phyloP scores from a whole-genome alignment of 768 basidiomycete genomes.

The Agrocybe chaxingu region DNA sequence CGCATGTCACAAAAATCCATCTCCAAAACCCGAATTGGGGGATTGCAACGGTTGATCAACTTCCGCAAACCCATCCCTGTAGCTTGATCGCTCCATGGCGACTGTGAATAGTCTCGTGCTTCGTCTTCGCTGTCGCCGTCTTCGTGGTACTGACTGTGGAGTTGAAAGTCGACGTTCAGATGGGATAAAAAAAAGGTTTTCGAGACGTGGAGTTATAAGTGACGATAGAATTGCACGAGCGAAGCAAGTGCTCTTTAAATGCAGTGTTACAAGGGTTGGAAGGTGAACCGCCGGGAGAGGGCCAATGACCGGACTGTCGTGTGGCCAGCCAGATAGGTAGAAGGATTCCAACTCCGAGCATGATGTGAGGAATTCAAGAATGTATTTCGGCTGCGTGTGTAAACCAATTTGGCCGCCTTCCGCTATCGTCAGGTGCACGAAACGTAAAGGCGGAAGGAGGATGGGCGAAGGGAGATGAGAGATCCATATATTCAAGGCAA shows the following conservation, averaged over 20 bases:
- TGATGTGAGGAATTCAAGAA: conserved; percentile 58
- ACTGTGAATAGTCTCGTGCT: conserved; percentile 69
- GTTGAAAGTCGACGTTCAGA: conserved; percentile 59
- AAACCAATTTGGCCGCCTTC: conserved; percentile 40
- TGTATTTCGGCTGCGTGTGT: conserved; percentile 41
- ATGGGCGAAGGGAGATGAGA: conserved; percentile 45
- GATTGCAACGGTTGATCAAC: conserved; percentile 56
- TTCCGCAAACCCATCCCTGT: conserved; percentile 78
- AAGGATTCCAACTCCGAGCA: conserved; percentile 63
- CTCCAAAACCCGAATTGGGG: conserved; percentile 61
- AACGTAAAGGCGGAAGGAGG: conserved; percentile 44
- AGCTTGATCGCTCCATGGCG: conserved; percentile 71
- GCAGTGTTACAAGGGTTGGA: conserved; percentile 56
- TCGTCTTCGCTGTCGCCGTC: conserved; percentile 76
- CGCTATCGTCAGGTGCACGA: conserved; percentile 55
- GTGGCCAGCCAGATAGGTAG: conserved; percentile 51
- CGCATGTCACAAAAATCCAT: conserved; percentile 86
- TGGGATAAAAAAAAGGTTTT: conserved; percentile 61
- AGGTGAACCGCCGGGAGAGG: conserved; percentile 45
- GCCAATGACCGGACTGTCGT: conserved; percentile 31
- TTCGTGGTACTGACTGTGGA: conserved; percentile 39
- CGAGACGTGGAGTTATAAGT: conserved; percentile 58
- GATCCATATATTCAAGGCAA: conserved; percentile 46
- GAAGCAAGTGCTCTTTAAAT: conserved; percentile 56
- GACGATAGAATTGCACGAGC: conserved; percentile 64